Conservation (phyloP, 371 early-diverging fungal species). For the Mortierella sp. region DNA sequence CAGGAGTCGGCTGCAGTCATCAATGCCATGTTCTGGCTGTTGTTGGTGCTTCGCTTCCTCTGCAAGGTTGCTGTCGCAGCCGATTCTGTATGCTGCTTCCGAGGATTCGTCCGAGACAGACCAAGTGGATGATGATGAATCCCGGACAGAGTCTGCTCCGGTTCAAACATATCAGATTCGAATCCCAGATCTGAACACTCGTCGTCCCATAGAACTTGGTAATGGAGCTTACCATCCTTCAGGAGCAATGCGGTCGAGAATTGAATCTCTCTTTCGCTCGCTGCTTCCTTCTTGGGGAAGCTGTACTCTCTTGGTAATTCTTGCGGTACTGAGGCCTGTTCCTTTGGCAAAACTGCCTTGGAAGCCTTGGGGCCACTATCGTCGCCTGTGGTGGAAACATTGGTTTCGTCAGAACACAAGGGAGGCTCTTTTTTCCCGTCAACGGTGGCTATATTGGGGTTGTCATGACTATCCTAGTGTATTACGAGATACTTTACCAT, state of each 20-base stretch:
- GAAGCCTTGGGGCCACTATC: no score
- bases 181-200: conserved; percentile 45
- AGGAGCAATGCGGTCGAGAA: conserved; percentile 48
- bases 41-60: background rate
- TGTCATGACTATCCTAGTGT: no score
- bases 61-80: background rate
- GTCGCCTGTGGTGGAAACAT: no score
- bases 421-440: no score
- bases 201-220: conserved; percentile 48
- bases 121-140: conserved; percentile 16
- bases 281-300: conserved; percentile 29
- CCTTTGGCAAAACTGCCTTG: background rate
- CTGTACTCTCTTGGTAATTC: conserved; percentile 3
- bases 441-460: no score
- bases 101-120: conserved; percentile 33
- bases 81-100: conserved; percentile 16
- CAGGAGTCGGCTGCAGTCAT: conserved; percentile 14
- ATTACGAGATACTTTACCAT: conserved; percentile 16
- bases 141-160: conserved; percentile 32
- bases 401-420: no score
- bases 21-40: conserved; percentile 3
- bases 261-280: conserved; percentile 24
- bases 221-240: conserved; percentile 56
- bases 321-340: background rate
- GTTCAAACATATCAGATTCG: conserved; percentile 35